Evolutionary conservation across 371 early-diverging fungal species (phyloP), one percentile per base, ranked within the genome.

Genomic region (Zopfochytrium polystomum): DNA sequence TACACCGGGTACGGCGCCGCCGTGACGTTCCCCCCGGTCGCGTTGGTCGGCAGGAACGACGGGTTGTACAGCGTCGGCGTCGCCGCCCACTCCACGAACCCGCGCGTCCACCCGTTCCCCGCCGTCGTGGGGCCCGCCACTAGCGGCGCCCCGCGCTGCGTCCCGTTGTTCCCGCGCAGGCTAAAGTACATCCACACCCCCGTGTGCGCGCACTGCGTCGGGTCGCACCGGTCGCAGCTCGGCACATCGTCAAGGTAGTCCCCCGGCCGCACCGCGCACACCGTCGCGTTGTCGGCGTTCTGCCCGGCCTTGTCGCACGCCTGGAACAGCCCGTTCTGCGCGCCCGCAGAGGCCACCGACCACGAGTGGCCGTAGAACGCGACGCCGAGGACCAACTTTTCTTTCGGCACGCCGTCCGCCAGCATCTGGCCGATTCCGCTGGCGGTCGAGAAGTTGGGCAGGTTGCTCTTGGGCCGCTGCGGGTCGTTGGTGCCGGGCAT

Each of bases 61-160:
- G n/a, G n/a, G n/a, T n/a, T n/a, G n/a, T n/a, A n/a, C n/a, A n/a
- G n/a, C n/a, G n/a, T n/a, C n/a, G n/a, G n/a, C n/a, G n/a, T n/a
- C n/a, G n/a, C n/a, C 1, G 72, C 54, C 2, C 79, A 67, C 35
- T 85, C 84, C 72, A 81, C 87, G 55, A 87, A 63, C 87, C 85
- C 85, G 26, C 87, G 87, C 1, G 87, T 87, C 65, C 58, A 58
- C 13, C 58, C 49, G 22, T 48, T 81, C 64, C 22, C 85, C 67
- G 3, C 68, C 64, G 23, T 80, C 65, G 54, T 88, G 87, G 84
- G 84, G 15, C 56, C 56, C 85, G 58, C 81, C 63, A 20, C 85
- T 76, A 13, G 63, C 63, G 81, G 85, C 7, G 78, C 78, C 26
- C 18, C 32, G 13, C 13, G 13, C 29, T 55, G 56, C n/a, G n/a